These are phyloP conservation scores for Massarina eburnea DNA, from an alignment of 2,329 filamentous ascomycete genomes.

Conservation along the genomic window DNA sequence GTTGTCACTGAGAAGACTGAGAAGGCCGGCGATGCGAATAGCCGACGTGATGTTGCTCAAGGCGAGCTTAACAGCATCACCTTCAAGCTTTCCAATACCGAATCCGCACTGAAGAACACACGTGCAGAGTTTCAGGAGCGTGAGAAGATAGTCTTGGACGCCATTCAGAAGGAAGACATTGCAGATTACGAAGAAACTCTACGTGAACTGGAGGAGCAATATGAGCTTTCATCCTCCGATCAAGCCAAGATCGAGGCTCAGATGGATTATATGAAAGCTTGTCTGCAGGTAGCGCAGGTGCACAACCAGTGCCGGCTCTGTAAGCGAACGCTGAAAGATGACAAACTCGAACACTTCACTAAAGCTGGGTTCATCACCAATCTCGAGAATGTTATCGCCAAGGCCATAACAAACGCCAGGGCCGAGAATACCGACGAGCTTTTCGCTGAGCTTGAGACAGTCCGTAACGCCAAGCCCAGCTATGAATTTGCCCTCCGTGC, in stretches of 20 bases:
- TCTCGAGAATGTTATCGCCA: conserved; percentile 60
- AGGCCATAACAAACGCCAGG: conserved; percentile 57
- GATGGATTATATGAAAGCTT: conserved; percentile 70
- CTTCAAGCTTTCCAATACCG: conserved; percentile 67
- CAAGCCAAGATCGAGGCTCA: conserved; percentile 69
- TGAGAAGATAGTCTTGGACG: conserved; percentile 63
- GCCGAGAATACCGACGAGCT: conserved; percentile 64
- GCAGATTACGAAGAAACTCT: conserved; percentile 55
- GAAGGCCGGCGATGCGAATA: conserved; percentile 65
- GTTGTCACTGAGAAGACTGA: conserved; percentile 60
- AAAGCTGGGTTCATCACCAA: conserved; percentile 63
- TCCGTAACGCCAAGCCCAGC: conserved; percentile 58
- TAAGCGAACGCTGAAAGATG: conserved; percentile 63
- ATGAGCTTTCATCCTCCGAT: conserved; percentile 61
- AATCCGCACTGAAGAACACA: conserved; percentile 66
- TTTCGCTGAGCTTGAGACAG: conserved; percentile 61
- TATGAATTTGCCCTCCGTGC: conserved; percentile 77
- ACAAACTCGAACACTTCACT: conserved; percentile 57
- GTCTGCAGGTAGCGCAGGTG: conserved; percentile 64
- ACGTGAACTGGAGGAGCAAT: conserved; percentile 53
- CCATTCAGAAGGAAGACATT: conserved; percentile 40
- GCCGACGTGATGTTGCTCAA: conserved; percentile 68
- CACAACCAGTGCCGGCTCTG: conserved; percentile 79
- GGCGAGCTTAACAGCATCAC: conserved; percentile 77
- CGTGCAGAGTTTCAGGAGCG: conserved; percentile 63